Percentiles rank a stretch among this genome's conserved stretches.
Evolutionary conservation across 202 grass and related monocot genomes (phyloP).

Genomic region (Zoysia matrella): DNA sequence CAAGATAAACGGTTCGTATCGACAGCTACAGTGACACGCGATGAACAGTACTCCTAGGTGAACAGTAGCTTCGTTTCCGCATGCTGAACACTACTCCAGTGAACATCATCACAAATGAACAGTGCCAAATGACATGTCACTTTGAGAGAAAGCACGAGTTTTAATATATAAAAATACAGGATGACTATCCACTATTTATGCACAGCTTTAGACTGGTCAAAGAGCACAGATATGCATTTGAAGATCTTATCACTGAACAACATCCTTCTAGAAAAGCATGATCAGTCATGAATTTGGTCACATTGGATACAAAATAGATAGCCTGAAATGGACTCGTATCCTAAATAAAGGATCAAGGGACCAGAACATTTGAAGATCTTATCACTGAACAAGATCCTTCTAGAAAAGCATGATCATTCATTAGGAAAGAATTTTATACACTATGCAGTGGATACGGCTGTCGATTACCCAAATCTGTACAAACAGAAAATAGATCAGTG

Average conservation of each 20-base stretch:
- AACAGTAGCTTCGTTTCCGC: too few relatives aligned
- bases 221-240: background rate
- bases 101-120: too few relatives aligned
- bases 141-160: too few relatives aligned
- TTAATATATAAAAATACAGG: background rate
- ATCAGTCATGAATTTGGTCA: background rate
- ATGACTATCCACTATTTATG: conserved; percentile 3
- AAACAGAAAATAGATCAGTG: background rate
- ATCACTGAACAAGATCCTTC: conserved; percentile 28
- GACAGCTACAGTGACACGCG: too few relatives aligned
- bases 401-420: conserved; percentile 4
- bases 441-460: conserved; percentile 13
- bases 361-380: conserved; percentile 32
- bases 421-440: conserved; percentile 29
- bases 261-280: too few relatives aligned
- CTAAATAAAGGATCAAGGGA: conserved; percentile 27
- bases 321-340: conserved; percentile 39
- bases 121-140: too few relatives aligned
- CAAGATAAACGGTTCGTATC: too few relatives aligned
- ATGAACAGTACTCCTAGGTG: too few relatives aligned
- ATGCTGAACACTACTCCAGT: too few relatives aligned
- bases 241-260: too few relatives aligned
- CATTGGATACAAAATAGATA: conserved; percentile 25
- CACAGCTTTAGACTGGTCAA: conserved; percentile 13
- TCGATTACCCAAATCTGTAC: conserved; percentile 43